A percentile compares a stretch with the other conserved stretches of the same genome.
Conservation (phyloP, 2,329 filamentous ascomycete genomes). For the Dactylellina parvicollis region DNA sequence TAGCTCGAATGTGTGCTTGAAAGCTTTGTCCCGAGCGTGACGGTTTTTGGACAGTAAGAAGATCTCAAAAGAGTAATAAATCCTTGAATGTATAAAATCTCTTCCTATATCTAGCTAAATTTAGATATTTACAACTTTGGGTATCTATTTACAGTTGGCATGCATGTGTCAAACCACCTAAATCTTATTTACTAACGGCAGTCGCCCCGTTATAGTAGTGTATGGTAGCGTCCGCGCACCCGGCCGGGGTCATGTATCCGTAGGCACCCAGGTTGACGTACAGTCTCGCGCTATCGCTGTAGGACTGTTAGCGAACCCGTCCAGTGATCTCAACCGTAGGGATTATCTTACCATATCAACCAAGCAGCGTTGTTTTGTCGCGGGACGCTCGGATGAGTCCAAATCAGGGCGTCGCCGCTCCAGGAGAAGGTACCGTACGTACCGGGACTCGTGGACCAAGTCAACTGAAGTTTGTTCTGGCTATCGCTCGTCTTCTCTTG, state of each 20-base stretch:
- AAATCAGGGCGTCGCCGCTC: constrained; percentile 69
- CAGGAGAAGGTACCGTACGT: constrained; percentile 69
- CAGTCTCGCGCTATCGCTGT: constrained; percentile 59
- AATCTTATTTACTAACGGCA: constrained; percentile 53
- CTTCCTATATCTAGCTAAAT: no score
- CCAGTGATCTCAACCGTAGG: constrained; percentile 57
- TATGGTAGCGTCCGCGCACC: constrained; percentile 70
- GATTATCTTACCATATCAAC: constrained; percentile 64
- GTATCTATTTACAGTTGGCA: no score
- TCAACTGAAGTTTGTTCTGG: constrained; percentile 65
- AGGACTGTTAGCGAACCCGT: neutral
- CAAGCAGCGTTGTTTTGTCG: constrained; percentile 69
- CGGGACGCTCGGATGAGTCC: constrained; percentile 65
- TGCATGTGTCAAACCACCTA: no score
- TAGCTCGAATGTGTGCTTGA: no score
- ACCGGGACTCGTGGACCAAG: constrained; percentile 66
- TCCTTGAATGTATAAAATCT: no score
- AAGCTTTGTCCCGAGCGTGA: no score
- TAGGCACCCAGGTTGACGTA: constrained; percentile 72
- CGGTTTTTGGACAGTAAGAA: no score
- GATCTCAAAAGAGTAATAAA: no score
- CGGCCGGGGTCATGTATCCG: constrained; percentile 68
- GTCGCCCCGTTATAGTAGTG: constrained; percentile 63
- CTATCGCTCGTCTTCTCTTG: constrained; percentile 64
- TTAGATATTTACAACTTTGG: no score